Base-by-base conservation (phyloP, 2,329 filamentous ascomycete species). In the Pseudogymnoascus sp. region DNA sequence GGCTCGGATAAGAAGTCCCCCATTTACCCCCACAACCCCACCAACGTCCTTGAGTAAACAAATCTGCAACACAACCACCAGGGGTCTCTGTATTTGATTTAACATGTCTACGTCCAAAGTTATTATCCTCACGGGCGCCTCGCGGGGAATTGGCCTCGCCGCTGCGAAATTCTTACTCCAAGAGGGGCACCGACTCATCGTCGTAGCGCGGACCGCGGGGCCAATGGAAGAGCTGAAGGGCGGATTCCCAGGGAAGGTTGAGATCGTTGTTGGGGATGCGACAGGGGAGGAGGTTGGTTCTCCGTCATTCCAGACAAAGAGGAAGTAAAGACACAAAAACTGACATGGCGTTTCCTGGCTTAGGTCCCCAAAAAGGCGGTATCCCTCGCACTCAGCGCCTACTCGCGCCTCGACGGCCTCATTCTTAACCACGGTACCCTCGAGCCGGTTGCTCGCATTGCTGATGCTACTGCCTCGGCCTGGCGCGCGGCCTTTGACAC, bases 341-440 rank as follows among this genome's bases (percentile, higher is more conserved):
- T 58, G 33, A 58, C 57, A 58, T 58, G 43, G n/a, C 18, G 28
- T 43, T 57, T 28, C 35, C 8, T 9, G 50, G 22, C 22, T 58
- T n/a, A 72, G 71, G 64, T 88, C 28, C 82, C 84, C 3, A 73
- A 80, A 1, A 82, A 82, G 70, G 82, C 88, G 4, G 83, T 90
- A 4, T 78, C 86, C 3, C 75, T 86, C 1, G 88, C 92, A 0
- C 70, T 88, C 9, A 76, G 81, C 28, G 76, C 82, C 0, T 97
- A 90, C 72, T 87, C 86, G 8, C 79, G 78, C 57, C 75, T 99
- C 4, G 92, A 99, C 71, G 88, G 86, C 1, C 72, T 99, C 47
- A 84, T 99, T 11, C 77, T 97, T 64, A 97, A 97, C 73, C 94
- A 99, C 71, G 92, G 92, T 18, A 79, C 86, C 0, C 76, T 99